A percentile compares a stretch with the other conserved stretches of the same genome.
Conservation (phyloP, 129 eudicot genomes). For the Scalesia atractyloides region DNA sequence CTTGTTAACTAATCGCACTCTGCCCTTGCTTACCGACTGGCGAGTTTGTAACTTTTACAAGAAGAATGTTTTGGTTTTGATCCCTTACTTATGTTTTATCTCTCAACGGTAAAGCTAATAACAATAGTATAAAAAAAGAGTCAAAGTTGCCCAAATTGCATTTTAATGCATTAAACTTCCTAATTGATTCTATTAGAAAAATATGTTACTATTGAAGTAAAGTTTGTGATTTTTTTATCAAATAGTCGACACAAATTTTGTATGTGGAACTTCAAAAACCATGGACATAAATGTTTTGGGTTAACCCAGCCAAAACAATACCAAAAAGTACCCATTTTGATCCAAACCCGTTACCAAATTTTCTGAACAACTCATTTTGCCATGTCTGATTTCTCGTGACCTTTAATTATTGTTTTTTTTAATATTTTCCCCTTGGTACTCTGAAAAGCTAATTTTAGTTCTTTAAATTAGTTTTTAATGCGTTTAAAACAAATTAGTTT, state of each 20-base stretch:
- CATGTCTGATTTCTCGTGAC: not conserved
- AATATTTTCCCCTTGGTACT: no score
- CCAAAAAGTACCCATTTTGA: not conserved
- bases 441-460: no score
- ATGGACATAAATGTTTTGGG: not conserved
- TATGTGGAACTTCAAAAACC: not conserved
- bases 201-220: not conserved
- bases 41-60: slow-evolving; percentile 26
- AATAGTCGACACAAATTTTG: not conserved
- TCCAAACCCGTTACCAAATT: not conserved
- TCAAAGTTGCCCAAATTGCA: not conserved
- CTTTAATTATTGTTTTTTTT: not conserved
- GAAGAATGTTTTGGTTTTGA: not conserved
- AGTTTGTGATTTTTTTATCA: not conserved
- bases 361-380: not conserved
- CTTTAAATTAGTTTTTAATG: no score
- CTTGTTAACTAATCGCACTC: slow-evolving; percentile 69
- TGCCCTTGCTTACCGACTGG: slow-evolving; percentile 90
- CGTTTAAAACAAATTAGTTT: no score
- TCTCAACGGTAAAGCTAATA: not conserved
- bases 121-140: not conserved
- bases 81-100: not conserved
- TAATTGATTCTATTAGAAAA: not conserved
- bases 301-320: not conserved
- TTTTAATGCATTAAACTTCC: not conserved